Evolutionary conservation across 805 yeast species (phyloP).

Genomic region (Candida takata): DNA sequence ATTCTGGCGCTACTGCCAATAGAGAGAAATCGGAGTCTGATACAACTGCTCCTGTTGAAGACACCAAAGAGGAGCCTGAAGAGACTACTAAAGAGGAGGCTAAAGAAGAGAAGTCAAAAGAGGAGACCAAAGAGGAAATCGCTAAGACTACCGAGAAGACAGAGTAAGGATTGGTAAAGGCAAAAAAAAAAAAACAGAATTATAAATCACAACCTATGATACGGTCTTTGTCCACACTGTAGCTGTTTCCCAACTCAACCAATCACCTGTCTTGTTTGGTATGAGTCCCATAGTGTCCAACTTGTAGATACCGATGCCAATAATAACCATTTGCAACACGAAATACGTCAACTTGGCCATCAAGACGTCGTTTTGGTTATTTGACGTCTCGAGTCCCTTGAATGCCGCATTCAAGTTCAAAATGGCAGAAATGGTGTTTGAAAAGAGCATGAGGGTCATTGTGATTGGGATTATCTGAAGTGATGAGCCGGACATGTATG

Average conservation of each 20-base stretch:
- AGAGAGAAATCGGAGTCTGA: not conserved
- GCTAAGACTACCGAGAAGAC: not conserved
- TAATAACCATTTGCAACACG: constrained; percentile 41
- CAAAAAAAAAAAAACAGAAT: too few species aligned
- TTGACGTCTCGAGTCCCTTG: constrained; percentile 34
- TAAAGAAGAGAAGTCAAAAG: not conserved
- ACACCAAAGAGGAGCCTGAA: not conserved
- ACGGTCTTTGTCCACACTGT: constrained; percentile 12
- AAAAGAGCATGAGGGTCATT: constrained; percentile 79
- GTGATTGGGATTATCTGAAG: constrained; percentile 86
- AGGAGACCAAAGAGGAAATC: too few species aligned
- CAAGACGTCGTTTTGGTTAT: constrained; percentile 27
- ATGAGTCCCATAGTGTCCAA: constrained; percentile 82
- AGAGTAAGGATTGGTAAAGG: too few species aligned
- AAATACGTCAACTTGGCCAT: constrained; percentile 29
- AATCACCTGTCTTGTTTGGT: constrained; percentile 82
- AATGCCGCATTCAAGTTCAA: constrained; percentile 51
- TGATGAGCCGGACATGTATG: constrained; percentile 88
- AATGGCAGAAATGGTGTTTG: constrained; percentile 72
- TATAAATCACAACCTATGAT: too few species aligned
- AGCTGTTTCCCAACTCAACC: constrained; percentile 79
- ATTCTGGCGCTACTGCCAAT: constrained; percentile 3
- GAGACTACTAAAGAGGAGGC: not conserved
- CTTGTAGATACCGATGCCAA: constrained; percentile 80
- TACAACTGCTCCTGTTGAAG: not conserved